These are phyloP conservation scores for Cryptomeria japonica DNA, from an alignment of 75 land plant species.

Conservation along the genomic window DNA sequence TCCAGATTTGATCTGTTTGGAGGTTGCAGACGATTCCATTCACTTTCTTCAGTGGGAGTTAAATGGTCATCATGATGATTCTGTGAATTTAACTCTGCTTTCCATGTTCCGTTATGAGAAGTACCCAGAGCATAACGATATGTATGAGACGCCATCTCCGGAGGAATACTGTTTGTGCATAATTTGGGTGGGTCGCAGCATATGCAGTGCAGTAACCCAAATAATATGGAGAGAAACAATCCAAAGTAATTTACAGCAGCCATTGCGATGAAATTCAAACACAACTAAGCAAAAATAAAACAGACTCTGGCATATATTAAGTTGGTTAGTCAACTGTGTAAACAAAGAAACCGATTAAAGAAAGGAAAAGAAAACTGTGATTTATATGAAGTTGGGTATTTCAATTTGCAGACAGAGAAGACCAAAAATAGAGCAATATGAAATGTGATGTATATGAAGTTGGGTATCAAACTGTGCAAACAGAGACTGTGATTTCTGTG, in stretches of 20 bases:
- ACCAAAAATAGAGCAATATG: too few relatives aligned
- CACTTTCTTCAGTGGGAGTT: constrained; percentile 37
- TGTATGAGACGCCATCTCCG: constrained; percentile 55
- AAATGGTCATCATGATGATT: constrained; percentile 25
- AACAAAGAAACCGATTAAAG: background rate
- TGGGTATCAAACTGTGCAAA: background rate
- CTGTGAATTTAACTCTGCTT: constrained; percentile 28
- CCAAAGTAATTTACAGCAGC: background rate
- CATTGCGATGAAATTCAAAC: background rate
- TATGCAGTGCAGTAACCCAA: background rate
- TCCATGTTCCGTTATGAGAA: constrained; percentile 40
- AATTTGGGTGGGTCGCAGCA: constrained; percentile 32
- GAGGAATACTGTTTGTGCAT: constrained; percentile 64
- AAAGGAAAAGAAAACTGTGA: background rate
- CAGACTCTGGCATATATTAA: background rate
- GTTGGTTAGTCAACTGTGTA: background rate
- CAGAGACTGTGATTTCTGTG: background rate
- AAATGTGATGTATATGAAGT: background rate
- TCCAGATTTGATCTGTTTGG: background rate
- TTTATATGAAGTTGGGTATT: background rate
- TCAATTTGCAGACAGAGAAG: background rate
- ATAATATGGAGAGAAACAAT: background rate
- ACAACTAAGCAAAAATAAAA: too few relatives aligned
- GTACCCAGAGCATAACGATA: constrained; percentile 39
- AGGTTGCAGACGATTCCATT: constrained; percentile 37